Base-by-base conservation (phyloP, 495 filamentous ascomycete species). In the Hypoxylon rickii region DNA sequence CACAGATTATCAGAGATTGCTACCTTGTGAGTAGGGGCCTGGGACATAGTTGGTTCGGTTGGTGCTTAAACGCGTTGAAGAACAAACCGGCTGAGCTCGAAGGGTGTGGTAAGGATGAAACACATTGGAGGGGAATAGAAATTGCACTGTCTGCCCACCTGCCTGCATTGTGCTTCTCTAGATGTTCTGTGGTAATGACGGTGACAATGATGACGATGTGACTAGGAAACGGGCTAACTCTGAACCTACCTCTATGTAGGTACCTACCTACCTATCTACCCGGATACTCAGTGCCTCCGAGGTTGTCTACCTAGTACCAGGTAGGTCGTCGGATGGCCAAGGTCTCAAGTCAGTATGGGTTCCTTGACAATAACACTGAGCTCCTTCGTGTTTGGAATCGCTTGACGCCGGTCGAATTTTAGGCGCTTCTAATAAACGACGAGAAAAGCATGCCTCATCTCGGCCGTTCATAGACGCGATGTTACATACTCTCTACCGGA, bases 31-130 rank as follows among this genome's bases (percentile, higher is more conserved):
- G n/a, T n/a, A n/a, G n/a, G n/a, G n/a, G n/a, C n/a, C n/a, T 50
- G 4, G 13, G 24, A 13, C 22, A 29, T 48, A 44, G 36, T 49
- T 43, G 54, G 43, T 57, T 49, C 52, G 43, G 51, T 57, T 29
- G 47, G 52, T 32, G 31, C 29, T 36, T 41, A 49, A 43, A 48
- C 44, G 38, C 53, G 43, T 37, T 44, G 24, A 61, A 33, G 29
- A 38, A 39, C 33, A 44, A 40, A 53, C 38, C 59, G 48, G 59
- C 58, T 55, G 58, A 61, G 45, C 24, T 40, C 6, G 21, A 47
- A 43, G 16, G 46, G 46, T 56, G 51, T 62, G 51, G 58, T 32
- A 56, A 45, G 51, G 52, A 56, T 47, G 58, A 56, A 62, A 56
- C 58, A 51, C 19, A 48, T 62, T 44, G 22, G 58, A 47, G 44